Base-by-base conservation (phyloP, 371 early-diverging fungal genomes). In the Saksenaea vasiformis region DNA sequence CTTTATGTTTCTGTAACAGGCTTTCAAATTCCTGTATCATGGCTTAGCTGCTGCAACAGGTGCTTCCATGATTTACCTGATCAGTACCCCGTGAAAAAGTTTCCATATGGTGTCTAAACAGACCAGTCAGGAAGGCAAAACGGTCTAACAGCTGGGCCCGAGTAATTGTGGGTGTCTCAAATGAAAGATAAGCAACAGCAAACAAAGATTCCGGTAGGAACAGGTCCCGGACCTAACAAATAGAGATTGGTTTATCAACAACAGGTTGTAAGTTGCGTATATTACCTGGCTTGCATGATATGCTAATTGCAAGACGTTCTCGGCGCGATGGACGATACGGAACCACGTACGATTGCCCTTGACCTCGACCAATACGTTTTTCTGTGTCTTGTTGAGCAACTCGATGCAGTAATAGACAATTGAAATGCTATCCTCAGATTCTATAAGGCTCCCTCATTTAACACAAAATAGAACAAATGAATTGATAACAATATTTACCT, bases 241-340 rank as follows among this genome's bases (percentile, higher is more conserved):
- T 17, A 31, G 17, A n/a, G 11, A 17, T 13, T 36, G 17, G 51
- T 41, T 41, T 8, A 41, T 56, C 36, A 28, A 38, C 37, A 36
- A 53, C 26, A 2, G 54, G 34, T 39, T 31, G 43, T 27, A 15
- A 26, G 36, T 15, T 15, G 13, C 41, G 2, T 55, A n/a, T 5
- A 24, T 57, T 64, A 68, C 74, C 66, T 74, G 75, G 28, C 71
- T 74, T 31, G 75, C 66, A 54, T 71, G 67, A 60, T 74, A 74
- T 4, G 72, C 68, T 22, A 74, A 10, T 35, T 71, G 66, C 34
- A 74, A 39, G 8, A 74, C 59, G 13, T 62, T 66, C 17, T 74
- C 75, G 2, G 72, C 62, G 8, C 66, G 39, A 22, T 60, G 68
- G 19, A 38, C 54, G 1, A 71, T 57, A 37, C 66, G 56, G 37